phyloP scores from a whole-genome alignment of 192 early-diverging fungal genomes.

The Entomortierella chlamydospora region DNA sequence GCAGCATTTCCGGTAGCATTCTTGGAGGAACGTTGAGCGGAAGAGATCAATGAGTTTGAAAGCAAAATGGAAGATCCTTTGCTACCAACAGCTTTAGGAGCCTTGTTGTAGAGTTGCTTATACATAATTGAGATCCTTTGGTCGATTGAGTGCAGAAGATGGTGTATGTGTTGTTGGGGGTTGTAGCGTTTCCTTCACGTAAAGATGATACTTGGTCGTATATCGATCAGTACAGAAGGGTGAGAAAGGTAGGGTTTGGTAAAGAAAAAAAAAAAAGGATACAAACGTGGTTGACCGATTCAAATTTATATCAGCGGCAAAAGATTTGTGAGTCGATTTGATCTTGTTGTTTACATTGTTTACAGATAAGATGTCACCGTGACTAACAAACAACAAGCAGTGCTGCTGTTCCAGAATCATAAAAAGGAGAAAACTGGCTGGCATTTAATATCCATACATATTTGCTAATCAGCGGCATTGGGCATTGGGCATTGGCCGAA shows the following conservation, averaged over 20 bases:
- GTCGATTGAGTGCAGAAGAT: conserved; percentile 5
- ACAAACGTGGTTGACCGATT: neutral
- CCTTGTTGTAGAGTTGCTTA: conserved; percentile 48
- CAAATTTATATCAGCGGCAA: conserved; percentile 8
- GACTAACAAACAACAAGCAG: too few species aligned
- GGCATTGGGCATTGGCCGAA: too few species aligned
- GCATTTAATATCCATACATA: too few species aligned
- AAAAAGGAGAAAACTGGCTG: too few species aligned
- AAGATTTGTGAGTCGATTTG: neutral
- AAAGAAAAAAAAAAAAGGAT: conserved; percentile 24
- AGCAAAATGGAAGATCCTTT: conserved; percentile 39
- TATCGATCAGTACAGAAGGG: conserved; percentile 50
- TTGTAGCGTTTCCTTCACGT: conserved; percentile 16
- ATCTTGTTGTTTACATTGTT: too few species aligned
- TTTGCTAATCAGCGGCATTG: too few species aligned
- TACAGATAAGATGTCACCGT: too few species aligned
- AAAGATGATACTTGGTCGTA: conserved; percentile 59
- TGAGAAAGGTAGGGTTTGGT: conserved; percentile 12
- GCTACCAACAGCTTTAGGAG: conserved; percentile 33
- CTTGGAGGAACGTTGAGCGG: conserved; percentile 16
- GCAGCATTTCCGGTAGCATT: neutral
- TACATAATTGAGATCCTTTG: conserved; percentile 28
- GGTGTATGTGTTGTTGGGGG: neutral
- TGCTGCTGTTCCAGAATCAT: too few species aligned
- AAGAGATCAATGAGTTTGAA: conserved; percentile 38